Percentiles rank a stretch among this genome's conserved stretches.
phyloP scores from a whole-genome alignment of 2,329 filamentous ascomycete species.

The Rhytidhysteron rufulum region DNA sequence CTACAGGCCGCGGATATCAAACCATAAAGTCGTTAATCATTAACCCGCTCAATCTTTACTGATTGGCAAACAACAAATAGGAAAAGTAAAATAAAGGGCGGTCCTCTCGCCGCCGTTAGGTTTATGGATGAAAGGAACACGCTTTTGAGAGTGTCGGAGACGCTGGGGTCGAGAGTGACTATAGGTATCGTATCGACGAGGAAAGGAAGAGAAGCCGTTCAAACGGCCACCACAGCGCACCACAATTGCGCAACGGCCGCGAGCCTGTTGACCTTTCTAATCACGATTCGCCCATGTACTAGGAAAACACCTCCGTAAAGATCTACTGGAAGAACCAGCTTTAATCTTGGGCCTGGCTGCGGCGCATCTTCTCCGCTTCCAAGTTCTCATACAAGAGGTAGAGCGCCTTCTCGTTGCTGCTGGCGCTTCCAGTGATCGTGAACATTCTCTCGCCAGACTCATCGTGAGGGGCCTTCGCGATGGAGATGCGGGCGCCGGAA shows the following conservation, averaged over 20 bases:
- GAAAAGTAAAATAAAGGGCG: constrained; percentile 25
- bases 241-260: constrained; percentile 4
- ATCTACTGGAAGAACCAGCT: neutral
- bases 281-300: constrained; percentile 2
- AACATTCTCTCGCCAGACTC: constrained; percentile 99
- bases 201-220: constrained; percentile 4
- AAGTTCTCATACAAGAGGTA: constrained; percentile 98
- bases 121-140: constrained; percentile 27
- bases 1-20: constrained; percentile 31
- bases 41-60: constrained; percentile 37
- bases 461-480: constrained; percentile 94
- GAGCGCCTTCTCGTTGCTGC: constrained; percentile 91
- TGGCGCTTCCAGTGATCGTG: constrained; percentile 94
- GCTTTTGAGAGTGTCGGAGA: constrained; percentile 25
- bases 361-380: constrained; percentile 97
- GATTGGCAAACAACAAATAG: constrained; percentile 24
- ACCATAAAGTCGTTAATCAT: constrained; percentile 41
- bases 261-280: constrained; percentile 4
- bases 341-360: constrained; percentile 66
- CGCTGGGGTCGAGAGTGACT: constrained; percentile 4
- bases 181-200: constrained; percentile 2
- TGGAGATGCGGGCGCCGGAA: constrained; percentile 94
- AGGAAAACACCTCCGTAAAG: constrained; percentile 2
- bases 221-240: constrained; percentile 6
- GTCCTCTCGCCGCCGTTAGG: constrained; percentile 29